Evolutionary conservation across 345 rosid species (phyloP).

Genomic region (Aurinia saxatilis): DNA sequence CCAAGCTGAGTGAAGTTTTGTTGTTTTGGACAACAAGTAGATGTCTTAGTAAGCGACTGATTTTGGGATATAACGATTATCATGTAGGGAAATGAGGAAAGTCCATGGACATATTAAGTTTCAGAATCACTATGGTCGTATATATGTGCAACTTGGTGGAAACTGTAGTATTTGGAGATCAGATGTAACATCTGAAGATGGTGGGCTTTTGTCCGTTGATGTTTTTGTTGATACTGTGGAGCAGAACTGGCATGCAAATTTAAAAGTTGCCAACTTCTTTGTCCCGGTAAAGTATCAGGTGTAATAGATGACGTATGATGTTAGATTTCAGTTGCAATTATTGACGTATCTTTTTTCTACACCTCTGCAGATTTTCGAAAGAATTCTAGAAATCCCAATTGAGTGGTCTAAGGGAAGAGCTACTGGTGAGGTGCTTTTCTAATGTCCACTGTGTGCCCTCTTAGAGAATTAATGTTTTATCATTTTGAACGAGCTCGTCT

Average conservation of each 20-base stretch:
- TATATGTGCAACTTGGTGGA: conserved; percentile 76
- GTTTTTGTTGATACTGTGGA: conserved; percentile 79
- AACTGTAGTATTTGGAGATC: conserved; percentile 90
- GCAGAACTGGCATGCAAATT: conserved; percentile 91
- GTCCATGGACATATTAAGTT: conserved; percentile 75
- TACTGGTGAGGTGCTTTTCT: conserved; percentile 99
- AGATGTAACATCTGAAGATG: conserved; percentile 64
- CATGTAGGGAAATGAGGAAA: conserved; percentile 79
- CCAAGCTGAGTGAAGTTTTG: not conserved
- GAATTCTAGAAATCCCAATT: conserved; percentile 85
- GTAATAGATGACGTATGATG: not conserved
- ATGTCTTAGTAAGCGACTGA: too few species aligned
- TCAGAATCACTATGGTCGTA: conserved; percentile 78
- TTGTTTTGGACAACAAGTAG: too few species aligned
- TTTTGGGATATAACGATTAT: conserved; percentile 20
- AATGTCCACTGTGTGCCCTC: conserved; percentile 25
- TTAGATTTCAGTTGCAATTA: conserved; percentile 7
- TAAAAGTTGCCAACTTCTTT: conserved; percentile 74
- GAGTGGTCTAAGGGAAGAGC: conserved; percentile 93
- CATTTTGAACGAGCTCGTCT: not conserved
- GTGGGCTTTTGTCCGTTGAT: conserved; percentile 89
- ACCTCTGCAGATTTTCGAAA: conserved; percentile 73
- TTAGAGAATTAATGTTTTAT: not conserved
- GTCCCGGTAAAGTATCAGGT: conserved; percentile 63
- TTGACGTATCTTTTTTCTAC: conserved; percentile 14